Evolutionary conservation across 192 early-diverging fungal species (phyloP).

Genomic region (Backusella australiensis): DNA sequence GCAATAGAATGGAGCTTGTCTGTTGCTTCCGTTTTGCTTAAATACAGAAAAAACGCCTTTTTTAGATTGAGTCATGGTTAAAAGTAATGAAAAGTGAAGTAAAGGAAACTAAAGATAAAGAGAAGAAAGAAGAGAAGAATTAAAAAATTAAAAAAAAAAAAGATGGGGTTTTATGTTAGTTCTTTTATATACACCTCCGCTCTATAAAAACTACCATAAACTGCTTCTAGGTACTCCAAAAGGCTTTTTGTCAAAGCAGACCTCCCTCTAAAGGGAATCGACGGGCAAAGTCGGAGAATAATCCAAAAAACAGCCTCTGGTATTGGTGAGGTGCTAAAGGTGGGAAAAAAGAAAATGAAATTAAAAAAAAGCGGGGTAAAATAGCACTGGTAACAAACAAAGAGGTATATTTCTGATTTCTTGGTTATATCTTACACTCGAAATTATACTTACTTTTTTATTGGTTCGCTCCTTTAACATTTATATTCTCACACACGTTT

Average conservation of each 20-base stretch:
- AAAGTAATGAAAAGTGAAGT: not conserved
- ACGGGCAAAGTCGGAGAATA: constrained; percentile 9
- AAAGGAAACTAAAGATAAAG: not conserved
- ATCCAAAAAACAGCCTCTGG: not conserved
- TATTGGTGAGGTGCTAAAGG: constrained; percentile 4
- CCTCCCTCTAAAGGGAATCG: constrained; percentile 5
- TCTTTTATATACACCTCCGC: not conserved
- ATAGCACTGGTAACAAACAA: constrained; percentile 8
- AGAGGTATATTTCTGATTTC: constrained; percentile 7
- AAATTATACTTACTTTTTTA: not conserved
- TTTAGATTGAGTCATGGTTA: constrained; percentile 1
- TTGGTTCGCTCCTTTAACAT: constrained; percentile 1
- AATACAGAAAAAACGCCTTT: constrained; percentile 13
- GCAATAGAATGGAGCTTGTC: constrained; percentile 8
- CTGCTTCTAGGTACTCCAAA: constrained; percentile 1
- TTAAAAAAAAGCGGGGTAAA: constrained; percentile 3
- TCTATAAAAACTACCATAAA: constrained; percentile 14
- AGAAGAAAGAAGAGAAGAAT: not conserved
- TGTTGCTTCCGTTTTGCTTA: constrained; percentile 15
- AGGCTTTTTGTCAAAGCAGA: not conserved
- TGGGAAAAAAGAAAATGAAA: not conserved
- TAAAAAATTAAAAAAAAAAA: constrained; percentile 10
- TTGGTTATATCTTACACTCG: not conserved
- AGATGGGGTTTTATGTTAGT: not conserved
- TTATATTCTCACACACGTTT: constrained; percentile 7